These are phyloP conservation scores for Coffea canephora DNA, from an alignment of 257 asterid genomes.

Conservation along the genomic window DNA sequence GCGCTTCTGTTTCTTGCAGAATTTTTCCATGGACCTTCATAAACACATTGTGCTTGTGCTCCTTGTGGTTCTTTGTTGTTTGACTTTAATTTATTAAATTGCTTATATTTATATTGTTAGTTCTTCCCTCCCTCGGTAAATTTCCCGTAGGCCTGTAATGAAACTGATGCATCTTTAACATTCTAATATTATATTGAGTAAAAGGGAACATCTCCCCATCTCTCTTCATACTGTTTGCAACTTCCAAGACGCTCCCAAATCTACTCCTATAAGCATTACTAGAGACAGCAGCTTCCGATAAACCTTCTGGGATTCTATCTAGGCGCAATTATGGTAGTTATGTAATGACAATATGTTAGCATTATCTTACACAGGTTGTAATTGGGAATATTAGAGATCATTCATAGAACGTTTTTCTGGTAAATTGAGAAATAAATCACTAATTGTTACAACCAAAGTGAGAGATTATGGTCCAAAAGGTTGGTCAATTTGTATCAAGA, in stretches of 20 bases:
- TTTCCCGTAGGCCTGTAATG: not conserved
- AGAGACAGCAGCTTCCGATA: not conserved
- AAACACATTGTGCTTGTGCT: not conserved
- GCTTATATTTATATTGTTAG: not conserved
- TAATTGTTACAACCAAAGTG: slow-evolving; percentile 31
- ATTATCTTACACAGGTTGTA: not conserved
- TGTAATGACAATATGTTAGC: not conserved
- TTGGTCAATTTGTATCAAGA: slow-evolving; percentile 29
- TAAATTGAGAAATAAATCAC: slow-evolving; percentile 1
- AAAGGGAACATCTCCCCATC: not conserved
- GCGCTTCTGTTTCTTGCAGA: not conserved
- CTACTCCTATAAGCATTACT: not conserved
- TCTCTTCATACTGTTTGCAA: not conserved
- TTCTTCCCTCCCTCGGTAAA: not conserved
- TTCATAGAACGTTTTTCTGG: not conserved
- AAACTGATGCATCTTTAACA: not conserved
- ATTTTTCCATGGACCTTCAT: not conserved
- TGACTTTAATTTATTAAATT: not conserved
- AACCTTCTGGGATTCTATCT: not conserved
- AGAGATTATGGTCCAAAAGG: slow-evolving; percentile 32
- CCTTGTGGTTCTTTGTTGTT: not conserved
- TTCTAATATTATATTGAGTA: no score
- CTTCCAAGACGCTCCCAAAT: not conserved
- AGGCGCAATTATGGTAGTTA: not conserved
- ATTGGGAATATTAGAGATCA: not conserved